Base-by-base conservation (phyloP, 2,329 filamentous ascomycete species). In the Hysterium pulicare region DNA sequence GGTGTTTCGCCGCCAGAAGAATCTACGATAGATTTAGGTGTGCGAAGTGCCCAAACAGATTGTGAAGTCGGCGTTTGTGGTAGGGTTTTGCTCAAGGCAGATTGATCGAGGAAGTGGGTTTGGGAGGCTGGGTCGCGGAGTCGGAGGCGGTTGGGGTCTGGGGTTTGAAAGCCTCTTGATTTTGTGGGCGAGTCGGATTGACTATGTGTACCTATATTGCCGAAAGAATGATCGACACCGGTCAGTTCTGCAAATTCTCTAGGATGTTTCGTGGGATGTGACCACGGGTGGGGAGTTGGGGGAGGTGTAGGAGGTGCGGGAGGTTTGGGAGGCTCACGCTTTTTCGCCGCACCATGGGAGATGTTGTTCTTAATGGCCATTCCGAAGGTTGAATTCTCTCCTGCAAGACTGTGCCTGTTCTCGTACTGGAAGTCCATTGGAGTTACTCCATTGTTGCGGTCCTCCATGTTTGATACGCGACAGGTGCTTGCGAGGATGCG, bases 381-480 rank as follows among this genome's bases (percentile, higher is more conserved):
- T 40, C 69, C 57, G 53, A 76, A 78, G 2, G 74, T 74, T 30
- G 74, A 77, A 37, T 60, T 62, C 21, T 57, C 55, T 54, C 77
- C 72, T 2, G 73, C 49, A 4, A 71, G 70, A 17, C 72, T 74
- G 3, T 58, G 66, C 22, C 64, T 55, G 49, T 76, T 76, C 41
- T 73, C 58, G 53, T 67, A 79, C 53, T 76, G 68, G 59, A 75
- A 79, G 59, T 79, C 76, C 76, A 79, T 79, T 41, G 72, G 73
- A 55, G 59, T 66, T 35, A 69, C 26, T 19, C 17, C 6, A 3
- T 10, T 39, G 23, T 23, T 22, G 15, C 37, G 24, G 15, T 39
- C 37, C 37, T 30, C 31, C 23, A 28, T 39, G 23, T n/a, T 9
- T 9, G 21, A 22, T 9, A 20, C 22, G 17, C 16, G 8, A 24